Conservation (phyloP, 345 rosid species). For the Salix viminalis region DNA sequence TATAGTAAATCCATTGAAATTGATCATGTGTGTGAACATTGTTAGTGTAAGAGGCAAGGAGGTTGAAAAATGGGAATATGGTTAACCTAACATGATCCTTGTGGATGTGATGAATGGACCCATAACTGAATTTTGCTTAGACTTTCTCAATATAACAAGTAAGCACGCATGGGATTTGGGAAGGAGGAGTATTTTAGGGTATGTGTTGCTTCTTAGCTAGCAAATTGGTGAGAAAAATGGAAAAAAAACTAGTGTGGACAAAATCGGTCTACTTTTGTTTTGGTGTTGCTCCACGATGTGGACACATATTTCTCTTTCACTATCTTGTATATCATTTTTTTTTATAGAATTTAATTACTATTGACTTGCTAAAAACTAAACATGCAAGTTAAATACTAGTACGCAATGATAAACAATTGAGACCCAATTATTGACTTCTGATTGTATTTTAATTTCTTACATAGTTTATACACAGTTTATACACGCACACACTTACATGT, state of each 20-base stretch:
- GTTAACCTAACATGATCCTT: constrained; percentile 26
- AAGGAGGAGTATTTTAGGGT: neutral
- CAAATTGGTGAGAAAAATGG: neutral
- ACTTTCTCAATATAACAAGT: neutral
- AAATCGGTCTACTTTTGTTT: neutral
- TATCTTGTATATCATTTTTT: too few species aligned
- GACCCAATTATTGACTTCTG: too few species aligned
- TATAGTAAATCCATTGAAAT: neutral
- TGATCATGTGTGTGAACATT: neutral
- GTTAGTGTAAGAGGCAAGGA: neutral
- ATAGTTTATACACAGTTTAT: too few species aligned
- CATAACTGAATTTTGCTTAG: constrained; percentile 26
- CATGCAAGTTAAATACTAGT: too few species aligned
- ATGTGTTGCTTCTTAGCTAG: neutral
- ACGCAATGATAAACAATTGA: too few species aligned
- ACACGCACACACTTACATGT: neutral
- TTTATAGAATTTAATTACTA: too few species aligned
- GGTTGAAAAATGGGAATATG: constrained; percentile 7
- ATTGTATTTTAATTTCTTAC: too few species aligned
- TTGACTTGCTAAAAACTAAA: too few species aligned
- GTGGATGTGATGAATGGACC: constrained; percentile 25
- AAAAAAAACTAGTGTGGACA: neutral
- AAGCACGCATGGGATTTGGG: neutral
- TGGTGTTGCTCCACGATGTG: neutral
- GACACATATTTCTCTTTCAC: neutral